phyloP scores from a whole-genome alignment of 2,329 filamentous ascomycete species.

The Westerdykella ornata region DNA sequence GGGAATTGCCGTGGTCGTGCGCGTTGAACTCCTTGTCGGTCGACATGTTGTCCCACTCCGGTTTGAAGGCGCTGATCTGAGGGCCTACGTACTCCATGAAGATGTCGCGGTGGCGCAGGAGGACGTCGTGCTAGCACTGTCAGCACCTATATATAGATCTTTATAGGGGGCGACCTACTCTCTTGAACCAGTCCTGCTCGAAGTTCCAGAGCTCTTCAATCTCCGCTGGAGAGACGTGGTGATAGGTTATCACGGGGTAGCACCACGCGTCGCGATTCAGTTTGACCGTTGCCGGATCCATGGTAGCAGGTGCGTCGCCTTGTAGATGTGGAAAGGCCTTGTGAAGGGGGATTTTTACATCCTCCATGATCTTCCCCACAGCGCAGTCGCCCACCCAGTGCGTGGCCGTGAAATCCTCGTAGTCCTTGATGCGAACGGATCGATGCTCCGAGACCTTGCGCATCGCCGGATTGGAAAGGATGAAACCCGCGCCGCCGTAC shows the following conservation, averaged over 20 bases:
- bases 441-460: slow-evolving; percentile 29
- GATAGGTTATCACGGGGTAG: slow-evolving; percentile 38
- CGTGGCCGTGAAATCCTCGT: slow-evolving; percentile 32
- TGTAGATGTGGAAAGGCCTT: slow-evolving; percentile 43
- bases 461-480: slow-evolving; percentile 40
- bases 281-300: slow-evolving; percentile 35
- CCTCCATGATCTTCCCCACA: slow-evolving; percentile 33
- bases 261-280: slow-evolving; percentile 40
- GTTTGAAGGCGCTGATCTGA: slow-evolving; percentile 18
- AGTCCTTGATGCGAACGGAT: slow-evolving; percentile 24
- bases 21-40: slow-evolving; percentile 32
- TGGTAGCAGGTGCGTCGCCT: slow-evolving; percentile 39
- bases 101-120: slow-evolving; percentile 35
- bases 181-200: slow-evolving; percentile 35
- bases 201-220: slow-evolving; percentile 38
- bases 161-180: slow-evolving; percentile 9
- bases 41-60: slow-evolving; percentile 35
- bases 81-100: slow-evolving; percentile 31
- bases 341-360: slow-evolving; percentile 31
- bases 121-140: slow-evolving; percentile 24
- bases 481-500: slow-evolving; percentile 42
- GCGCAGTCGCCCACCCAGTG: slow-evolving; percentile 39
- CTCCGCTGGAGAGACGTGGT: slow-evolving; percentile 34
- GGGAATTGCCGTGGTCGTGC: slow-evolving; percentile 20
- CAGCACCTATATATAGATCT: slow-evolving; percentile 6